phyloP scores from a whole-genome alignment of 2,329 filamentous ascomycete species.

The Scleromitrula shiraiana region DNA sequence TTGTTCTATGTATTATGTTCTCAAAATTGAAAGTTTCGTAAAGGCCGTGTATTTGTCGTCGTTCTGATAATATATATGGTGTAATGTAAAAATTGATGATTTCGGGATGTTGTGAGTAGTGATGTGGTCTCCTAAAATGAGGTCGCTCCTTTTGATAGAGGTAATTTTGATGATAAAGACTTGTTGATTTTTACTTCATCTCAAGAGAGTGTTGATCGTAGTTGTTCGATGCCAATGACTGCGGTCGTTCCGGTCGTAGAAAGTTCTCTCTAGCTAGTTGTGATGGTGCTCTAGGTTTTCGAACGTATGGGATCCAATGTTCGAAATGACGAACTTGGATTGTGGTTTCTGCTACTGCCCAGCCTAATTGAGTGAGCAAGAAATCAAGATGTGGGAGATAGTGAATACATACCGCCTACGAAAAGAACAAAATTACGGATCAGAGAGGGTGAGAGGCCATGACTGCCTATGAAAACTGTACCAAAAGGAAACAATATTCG shows the following conservation, averaged over 20 bases:
- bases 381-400: background rate
- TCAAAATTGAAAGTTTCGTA: too few relatives aligned
- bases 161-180: too few relatives aligned
- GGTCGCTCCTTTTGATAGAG: too few relatives aligned
- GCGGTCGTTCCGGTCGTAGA: background rate
- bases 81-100: background rate
- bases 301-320: slow-evolving; percentile 5
- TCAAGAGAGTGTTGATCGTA: background rate
- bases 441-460: slow-evolving; percentile 20
- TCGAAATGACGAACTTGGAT: slow-evolving; percentile 1
- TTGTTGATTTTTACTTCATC: too few relatives aligned
- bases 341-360: slow-evolving; percentile 4
- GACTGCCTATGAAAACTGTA: slow-evolving; percentile 20
- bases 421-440: slow-evolving; percentile 17
- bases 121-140: too few relatives aligned
- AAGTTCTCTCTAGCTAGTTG: slow-evolving; percentile 6
- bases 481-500: slow-evolving; percentile 12
- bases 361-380: slow-evolving; percentile 4
- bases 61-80: background rate
- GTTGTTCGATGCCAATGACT: background rate
- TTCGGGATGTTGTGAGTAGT: too few relatives aligned
- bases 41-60: too few relatives aligned
- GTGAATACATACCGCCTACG: slow-evolving; percentile 14
- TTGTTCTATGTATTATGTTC: background rate
- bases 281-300: slow-evolving; percentile 2